phyloP scores from a whole-genome alignment of 257 asterid species.

The Knoxia roxburghii region DNA sequence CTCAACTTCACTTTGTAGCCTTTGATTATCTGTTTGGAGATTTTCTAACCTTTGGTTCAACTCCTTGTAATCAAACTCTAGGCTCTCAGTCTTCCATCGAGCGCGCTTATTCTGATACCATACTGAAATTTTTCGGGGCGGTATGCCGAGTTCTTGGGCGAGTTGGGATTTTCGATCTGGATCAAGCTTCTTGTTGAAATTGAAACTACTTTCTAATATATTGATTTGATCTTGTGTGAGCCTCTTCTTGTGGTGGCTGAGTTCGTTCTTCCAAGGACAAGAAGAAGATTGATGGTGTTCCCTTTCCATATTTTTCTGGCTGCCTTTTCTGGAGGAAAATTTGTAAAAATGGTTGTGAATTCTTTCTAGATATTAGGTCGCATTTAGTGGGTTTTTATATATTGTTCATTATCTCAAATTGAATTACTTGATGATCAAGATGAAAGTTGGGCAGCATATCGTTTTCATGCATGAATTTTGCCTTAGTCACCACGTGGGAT shows the following conservation, averaged over 20 bases:
- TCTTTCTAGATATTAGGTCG: neutral
- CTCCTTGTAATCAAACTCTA: constrained; percentile 41
- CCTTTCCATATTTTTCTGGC: constrained; percentile 21
- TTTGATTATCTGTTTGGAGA: constrained; percentile 32
- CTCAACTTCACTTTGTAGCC: constrained; percentile 38
- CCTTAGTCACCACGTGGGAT: constrained; percentile 36
- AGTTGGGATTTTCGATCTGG: constrained; percentile 46
- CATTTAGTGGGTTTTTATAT: neutral
- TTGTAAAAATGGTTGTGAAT: neutral
- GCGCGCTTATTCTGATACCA: constrained; percentile 83
- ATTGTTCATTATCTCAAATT: constrained; percentile 6
- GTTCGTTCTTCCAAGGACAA: constrained; percentile 20
- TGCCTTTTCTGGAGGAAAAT: neutral
- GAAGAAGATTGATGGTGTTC: constrained; percentile 24
- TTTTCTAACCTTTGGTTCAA: constrained; percentile 36
- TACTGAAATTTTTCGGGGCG: constrained; percentile 54
- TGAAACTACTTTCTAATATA: constrained; percentile 45
- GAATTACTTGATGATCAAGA: constrained; percentile 1
- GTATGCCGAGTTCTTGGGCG: constrained; percentile 46
- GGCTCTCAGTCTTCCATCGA: constrained; percentile 54
- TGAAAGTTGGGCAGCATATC: constrained; percentile 34
- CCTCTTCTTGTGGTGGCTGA: constrained; percentile 44
- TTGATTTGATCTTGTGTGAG: constrained; percentile 47
- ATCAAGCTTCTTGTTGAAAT: constrained; percentile 47
- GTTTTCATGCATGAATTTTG: constrained; percentile 36